Percentiles rank a stretch among this genome's conserved stretches.
These are phyloP conservation scores for Lactarius sanguifluus DNA, from an alignment of 768 basidiomycete species.

Conservation along the genomic window DNA sequence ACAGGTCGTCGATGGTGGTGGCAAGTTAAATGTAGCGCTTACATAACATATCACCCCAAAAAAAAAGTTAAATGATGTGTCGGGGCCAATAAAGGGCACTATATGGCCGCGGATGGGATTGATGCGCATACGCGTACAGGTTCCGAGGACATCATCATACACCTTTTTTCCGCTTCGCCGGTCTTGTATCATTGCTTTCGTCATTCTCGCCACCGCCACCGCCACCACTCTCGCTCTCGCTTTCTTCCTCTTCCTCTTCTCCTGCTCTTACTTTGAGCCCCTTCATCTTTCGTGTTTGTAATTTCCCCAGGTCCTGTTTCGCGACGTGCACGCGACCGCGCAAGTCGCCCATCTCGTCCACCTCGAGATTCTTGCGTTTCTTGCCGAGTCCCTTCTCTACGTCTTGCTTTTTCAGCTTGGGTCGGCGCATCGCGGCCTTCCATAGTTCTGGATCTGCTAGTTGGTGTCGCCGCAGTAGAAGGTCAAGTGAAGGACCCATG, in stretches of 20 bases:
- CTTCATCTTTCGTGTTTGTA: conserved; percentile 97
- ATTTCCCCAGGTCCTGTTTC: conserved; percentile 80
- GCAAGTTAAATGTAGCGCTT: conserved; percentile 10
- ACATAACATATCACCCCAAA: conserved; percentile 13
- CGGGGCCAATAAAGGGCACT: not conserved
- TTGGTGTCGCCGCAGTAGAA: conserved; percentile 72
- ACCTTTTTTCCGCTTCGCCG: conserved; percentile 29
- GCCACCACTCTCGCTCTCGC: conserved; percentile 32
- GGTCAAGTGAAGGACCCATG: conserved; percentile 91
- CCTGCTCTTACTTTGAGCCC: conserved; percentile 59
- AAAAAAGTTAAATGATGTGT: not conserved
- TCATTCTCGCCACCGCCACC: not conserved
- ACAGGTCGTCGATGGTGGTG: conserved; percentile 15
- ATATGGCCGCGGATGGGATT: conserved; percentile 4
- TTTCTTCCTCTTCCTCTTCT: conserved; percentile 23
- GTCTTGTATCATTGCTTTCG: conserved; percentile 4
- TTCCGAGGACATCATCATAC: conserved; percentile 10
- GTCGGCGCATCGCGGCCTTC: conserved; percentile 77
- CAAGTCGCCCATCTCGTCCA: conserved; percentile 97
- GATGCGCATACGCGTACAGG: not conserved
- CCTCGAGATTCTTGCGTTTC: conserved; percentile 92
- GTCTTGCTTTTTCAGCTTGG: conserved; percentile 87
- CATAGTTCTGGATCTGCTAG: conserved; percentile 74
- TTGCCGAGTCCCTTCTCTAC: conserved; percentile 86
- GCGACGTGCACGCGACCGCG: conserved; percentile 87